Evolutionary conservation across 441 rosid genomes (phyloP), one percentile per base, ranked within the genome.

Genomic region (Melastoma candidum): DNA sequence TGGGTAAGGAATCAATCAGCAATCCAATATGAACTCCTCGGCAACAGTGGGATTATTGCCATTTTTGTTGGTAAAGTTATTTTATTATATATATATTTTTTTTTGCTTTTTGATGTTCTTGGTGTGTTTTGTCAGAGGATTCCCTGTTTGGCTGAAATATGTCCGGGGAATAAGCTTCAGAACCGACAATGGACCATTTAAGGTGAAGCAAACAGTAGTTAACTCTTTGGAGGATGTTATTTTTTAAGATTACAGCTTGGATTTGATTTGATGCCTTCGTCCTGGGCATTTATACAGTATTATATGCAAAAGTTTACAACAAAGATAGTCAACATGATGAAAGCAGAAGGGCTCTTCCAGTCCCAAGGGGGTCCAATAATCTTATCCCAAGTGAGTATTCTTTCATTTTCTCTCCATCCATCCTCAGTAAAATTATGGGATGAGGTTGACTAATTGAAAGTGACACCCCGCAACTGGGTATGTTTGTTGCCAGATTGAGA

Each of bases 141-240:
- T 70, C 11, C 84, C 84, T 1, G 54, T 82, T 4, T 82, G 85
- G 88, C 47, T 82, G n/a, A 84, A 82, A 48, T 76, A 77, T 51
- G 56, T 68, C 50, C 79, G 76, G 0, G 77, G 53, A 4, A 61
- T 73, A 7, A 51, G 61, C 41, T 58, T 77, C 1, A 68, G 81
- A 56, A 82, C 79, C 2, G 63, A 67, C 9, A 82, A 82, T 24
- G 62, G 51, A 0, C 59, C 68, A 0, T 82, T 56, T 63, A 82
- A 64, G 88, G 87, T 76, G 12, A 59, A 29, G 3, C 7, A 7
- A 29, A 29, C 36, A 29, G 36, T 29, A 29, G 7, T 29, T 29
- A 29, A 29, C 36, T 29, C 36, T 7, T 7, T 3, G 36, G 36
- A 29, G 36, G 3, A 17, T 3, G 3, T 29, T 29, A 29, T 3